Percentiles rank a stretch among this genome's conserved stretches.
These are phyloP conservation scores for Noccaea caerulescens DNA, from an alignment of 345 rosid species.

Conservation along the genomic window DNA sequence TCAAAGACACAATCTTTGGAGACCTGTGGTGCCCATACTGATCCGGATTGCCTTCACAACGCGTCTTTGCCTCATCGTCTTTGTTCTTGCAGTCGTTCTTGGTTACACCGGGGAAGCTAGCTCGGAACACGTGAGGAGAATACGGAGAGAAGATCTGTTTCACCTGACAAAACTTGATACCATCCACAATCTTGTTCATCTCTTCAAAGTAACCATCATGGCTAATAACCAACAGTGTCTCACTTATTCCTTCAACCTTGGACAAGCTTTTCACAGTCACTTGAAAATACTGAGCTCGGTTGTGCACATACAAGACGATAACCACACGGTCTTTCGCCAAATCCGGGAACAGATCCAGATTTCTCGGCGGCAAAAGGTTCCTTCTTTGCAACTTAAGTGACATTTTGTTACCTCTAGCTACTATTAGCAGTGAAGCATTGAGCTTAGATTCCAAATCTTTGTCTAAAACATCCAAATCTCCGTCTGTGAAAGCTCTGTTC, in stretches of 20 bases:
- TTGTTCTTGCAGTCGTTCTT: constrained; percentile 67
- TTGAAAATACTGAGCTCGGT: constrained; percentile 83
- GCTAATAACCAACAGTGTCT: constrained; percentile 87
- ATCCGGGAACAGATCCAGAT: constrained; percentile 65
- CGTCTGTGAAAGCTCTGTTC: constrained; percentile 32
- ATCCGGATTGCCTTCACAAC: constrained; percentile 80
- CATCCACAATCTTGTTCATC: constrained; percentile 78
- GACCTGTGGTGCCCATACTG: constrained; percentile 94
- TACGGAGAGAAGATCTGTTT: constrained; percentile 88
- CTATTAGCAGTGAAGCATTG: constrained; percentile 41
- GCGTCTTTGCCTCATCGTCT: constrained; percentile 59
- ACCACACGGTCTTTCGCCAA: constrained; percentile 69
- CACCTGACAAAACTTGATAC: constrained; percentile 85
- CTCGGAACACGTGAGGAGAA: constrained; percentile 74
- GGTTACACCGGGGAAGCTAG: constrained; percentile 74
- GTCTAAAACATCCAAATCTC: constrained; percentile 34
- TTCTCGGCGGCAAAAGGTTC: constrained; percentile 72
- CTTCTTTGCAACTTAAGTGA: constrained; percentile 62
- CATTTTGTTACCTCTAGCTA: constrained; percentile 62
- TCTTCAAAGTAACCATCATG: constrained; percentile 93
- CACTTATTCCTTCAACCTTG: constrained; percentile 75
- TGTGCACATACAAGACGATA: constrained; percentile 89
- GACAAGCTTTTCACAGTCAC: constrained; percentile 85
- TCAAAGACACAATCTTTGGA: constrained; percentile 84
- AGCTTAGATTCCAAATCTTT: constrained; percentile 41